These are phyloP conservation scores for Lodderomyces oxycetoniae DNA, from an alignment of 1,139 yeast species.

Conservation along the genomic window DNA sequence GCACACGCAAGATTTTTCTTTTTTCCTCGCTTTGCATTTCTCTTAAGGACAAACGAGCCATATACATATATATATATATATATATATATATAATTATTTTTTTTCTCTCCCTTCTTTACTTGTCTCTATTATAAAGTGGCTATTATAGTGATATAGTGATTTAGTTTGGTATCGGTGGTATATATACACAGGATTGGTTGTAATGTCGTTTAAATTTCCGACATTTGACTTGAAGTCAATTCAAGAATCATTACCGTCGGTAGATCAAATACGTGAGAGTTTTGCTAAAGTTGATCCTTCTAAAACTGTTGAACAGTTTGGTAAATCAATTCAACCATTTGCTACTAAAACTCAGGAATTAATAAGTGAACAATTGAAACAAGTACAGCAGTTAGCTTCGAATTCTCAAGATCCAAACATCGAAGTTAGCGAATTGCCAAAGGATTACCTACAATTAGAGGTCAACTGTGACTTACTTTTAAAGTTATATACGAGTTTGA, in stretches of 20 bases:
- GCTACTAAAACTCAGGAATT: slow-evolving; percentile 38
- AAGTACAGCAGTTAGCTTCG: slow-evolving; percentile 40
- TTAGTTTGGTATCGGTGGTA: too few species aligned
- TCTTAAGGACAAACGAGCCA: too few species aligned
- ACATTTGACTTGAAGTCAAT: slow-evolving; percentile 41
- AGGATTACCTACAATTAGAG: slow-evolving; percentile 65
- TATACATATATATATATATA: too few species aligned
- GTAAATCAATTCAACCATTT: slow-evolving; percentile 41
- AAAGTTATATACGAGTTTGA: slow-evolving; percentile 54
- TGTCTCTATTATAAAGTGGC: too few species aligned
- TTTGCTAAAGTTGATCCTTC: slow-evolving; percentile 38
- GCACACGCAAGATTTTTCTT: too few species aligned
- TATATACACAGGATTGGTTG: too few species aligned
- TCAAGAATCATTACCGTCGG: slow-evolving; percentile 43
- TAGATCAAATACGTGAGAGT: slow-evolving; percentile 36
- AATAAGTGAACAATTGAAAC: slow-evolving; percentile 37
- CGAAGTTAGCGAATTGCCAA: slow-evolving; percentile 62
- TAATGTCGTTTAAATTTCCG: slow-evolving; percentile 55
- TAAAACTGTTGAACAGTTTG: slow-evolving; percentile 37
- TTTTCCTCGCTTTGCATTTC: too few species aligned
- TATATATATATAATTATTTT: too few species aligned
- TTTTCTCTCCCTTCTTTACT: too few species aligned
- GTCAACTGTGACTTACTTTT: slow-evolving; percentile 59
- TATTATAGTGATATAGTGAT: too few species aligned
- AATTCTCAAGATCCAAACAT: slow-evolving; percentile 15